phyloP scores from a whole-genome alignment of 352 stramenopile genomes.

The Synura sp. region DNA sequence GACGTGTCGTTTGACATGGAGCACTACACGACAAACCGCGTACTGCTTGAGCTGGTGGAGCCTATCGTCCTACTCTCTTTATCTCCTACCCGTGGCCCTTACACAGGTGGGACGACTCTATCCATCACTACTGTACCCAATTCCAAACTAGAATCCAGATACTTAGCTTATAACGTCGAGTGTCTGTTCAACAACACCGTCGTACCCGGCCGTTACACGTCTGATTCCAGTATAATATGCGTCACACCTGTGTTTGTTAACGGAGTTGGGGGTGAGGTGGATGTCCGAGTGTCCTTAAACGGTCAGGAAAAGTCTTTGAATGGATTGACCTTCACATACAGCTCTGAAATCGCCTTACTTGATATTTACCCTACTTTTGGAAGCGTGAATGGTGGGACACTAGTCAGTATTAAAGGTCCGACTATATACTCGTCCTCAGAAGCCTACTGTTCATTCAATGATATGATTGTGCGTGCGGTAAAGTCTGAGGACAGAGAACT shows the following conservation, averaged over 20 bases:
- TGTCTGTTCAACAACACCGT: neutral
- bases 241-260: neutral
- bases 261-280: neutral
- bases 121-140: neutral
- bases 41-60: neutral
- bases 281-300: neutral
- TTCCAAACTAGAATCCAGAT: neutral
- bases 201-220: neutral
- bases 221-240: neutral
- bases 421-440: neutral
- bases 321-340: neutral
- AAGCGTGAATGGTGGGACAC: neutral
- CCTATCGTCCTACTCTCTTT: neutral
- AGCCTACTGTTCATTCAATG: neutral
- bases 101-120: constrained; percentile 10
- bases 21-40: neutral
- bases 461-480: neutral
- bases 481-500: neutral
- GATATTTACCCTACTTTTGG: neutral
- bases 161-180: neutral
- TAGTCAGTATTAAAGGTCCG: neutral
- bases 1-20: constrained; percentile 24
- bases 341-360: neutral
- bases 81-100: neutral
- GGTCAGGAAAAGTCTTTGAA: neutral